Base-by-base conservation (phyloP, 2,329 filamentous ascomycete genomes). In the Chaetomium olivaceum region DNA sequence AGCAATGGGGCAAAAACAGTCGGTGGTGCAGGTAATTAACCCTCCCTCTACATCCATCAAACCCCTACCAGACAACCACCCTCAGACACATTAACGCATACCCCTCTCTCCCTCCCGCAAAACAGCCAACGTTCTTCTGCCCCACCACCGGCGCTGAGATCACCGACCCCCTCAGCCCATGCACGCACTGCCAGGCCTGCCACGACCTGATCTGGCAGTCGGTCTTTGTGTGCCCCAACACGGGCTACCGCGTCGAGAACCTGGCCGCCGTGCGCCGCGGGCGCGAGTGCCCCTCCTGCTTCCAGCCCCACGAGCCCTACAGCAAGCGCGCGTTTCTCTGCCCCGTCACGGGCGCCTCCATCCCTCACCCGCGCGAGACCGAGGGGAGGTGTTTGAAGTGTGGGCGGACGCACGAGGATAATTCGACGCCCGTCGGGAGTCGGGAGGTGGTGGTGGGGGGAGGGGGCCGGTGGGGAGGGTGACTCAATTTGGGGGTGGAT, bases 171-270 rank as follows among this genome's bases (percentile, higher is more conserved):
- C 63, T 73, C 2, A 69, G 70, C 0, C 58, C 65, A 23, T 73
- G 71, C 64, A 19, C 50, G 31, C 69, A 70, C 36, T 73, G 71
- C 68, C 63, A 68, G 27, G 69, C 67, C 21, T 66, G 65, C 33
- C 71, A 73, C 66, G 71, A 73, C 64, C 70, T 73, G 50, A 72
- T 73, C 62, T 72, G 68, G 67, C 71, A 73, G 63, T 68, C 68
- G 19, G 71, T 73, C 23, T 70, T 70, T 31, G 67, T 73, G 16
- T 73, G 71, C 58, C 71, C 70, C 55, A 73, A 73, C 62, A 73
- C 71, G 12, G 71, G 71, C 46, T 73, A 73, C 68, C 69, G 71
- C n/a, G 67, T 73, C 59, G 69, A 65, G 23, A 36, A 66, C 27
- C 27, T 29, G 27, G 14, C 52, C 58, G 5, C 58, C 62, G 36